Base-by-base conservation (phyloP, 1,139 yeast genomes). In the Geotrichum klebahnii region DNA sequence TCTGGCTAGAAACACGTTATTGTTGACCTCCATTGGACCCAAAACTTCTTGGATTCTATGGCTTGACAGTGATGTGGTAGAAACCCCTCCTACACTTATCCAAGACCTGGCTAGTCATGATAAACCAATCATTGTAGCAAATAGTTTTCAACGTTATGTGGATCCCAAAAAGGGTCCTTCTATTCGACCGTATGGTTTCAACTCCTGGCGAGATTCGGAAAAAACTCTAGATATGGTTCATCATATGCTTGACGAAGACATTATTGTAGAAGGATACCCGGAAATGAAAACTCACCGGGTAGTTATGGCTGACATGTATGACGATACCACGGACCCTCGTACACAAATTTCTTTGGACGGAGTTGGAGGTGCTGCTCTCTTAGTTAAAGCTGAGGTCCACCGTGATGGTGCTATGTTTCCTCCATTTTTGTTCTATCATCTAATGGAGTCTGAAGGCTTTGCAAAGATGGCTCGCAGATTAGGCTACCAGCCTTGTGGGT, bases 351-450 rank as follows among this genome's bases (percentile, higher is more conserved):
- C 80, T 34, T 75, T 92, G 54, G 98, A 92, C 67, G 98, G 98
- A 66, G 97, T 92, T 53, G 98, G 98, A 51, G 97, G 74, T 33
- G 96, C 97, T 28, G 95, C 97, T 39, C 82, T 95, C 33, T 68
- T 92, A 69, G 98, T 92, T 32, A 88, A 90, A 67, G 96, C 97
- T 8, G 97, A 89, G 59, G 98, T 92, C 52, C 98, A 92, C 70
- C 79, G 98, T 66, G 98, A 92, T 67, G 98, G 98, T 48, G 97
- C 97, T 52, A 90, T 90, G 97, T 92, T 92, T 79, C 98, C 98
- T 17, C 86, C 95, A 36, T 92, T 92, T 79, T 94, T 98, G 55
- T 92, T 92, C 74, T 90, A 92, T 68, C 96, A 92, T 66, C 76
- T 92, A 69, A 89, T 92, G 59, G 98, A 92, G 71, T 89, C 97